phyloP scores from a whole-genome alignment of 768 basidiomycete species.

The Sarcodon aspratus region DNA sequence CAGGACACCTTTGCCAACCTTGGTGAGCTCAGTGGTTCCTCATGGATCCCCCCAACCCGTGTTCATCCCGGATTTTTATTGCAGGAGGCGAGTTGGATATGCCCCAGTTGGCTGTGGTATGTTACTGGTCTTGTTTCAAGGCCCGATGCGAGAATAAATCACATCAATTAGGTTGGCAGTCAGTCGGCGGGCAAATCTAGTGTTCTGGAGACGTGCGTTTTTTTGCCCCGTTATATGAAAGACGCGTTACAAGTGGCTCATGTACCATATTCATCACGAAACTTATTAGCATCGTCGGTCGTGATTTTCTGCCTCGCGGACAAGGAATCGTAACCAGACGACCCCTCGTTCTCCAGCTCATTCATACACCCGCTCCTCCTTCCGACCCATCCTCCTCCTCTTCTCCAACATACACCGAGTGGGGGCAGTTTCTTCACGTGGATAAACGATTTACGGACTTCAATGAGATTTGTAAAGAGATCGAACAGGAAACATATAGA shows the following conservation, averaged over 20 bases:
- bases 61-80: constrained; percentile 4
- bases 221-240: constrained; percentile 1
- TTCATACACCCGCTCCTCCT: constrained; percentile 69
- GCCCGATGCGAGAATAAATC: constrained; percentile 3
- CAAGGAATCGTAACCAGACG: constrained; percentile 94
- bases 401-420: constrained; percentile 54
- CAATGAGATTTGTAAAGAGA: constrained; percentile 87
- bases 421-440: constrained; percentile 95
- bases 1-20: constrained; percentile 89
- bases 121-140: constrained; percentile 18
- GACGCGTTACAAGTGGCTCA: too few relatives aligned
- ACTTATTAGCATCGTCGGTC: constrained; percentile 67
- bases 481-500: constrained; percentile 94
- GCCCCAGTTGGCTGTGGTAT: constrained; percentile 83
- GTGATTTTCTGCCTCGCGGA: constrained; percentile 81
- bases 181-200: constrained; percentile 96
- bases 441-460: constrained; percentile 98
- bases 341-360: constrained; percentile 90
- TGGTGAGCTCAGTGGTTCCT: not conserved
- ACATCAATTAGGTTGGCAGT: constrained; percentile 66
- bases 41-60: too few relatives aligned
- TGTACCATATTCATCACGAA: too few relatives aligned
- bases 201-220: constrained; percentile 83
- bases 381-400: constrained; percentile 13
- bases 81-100: constrained; percentile 85